A percentile compares a stretch with the other conserved stretches of the same genome.
Evolutionary conservation across 176 grass and related monocot species (phyloP).

Genomic region (Triticum dicoccoides): DNA sequence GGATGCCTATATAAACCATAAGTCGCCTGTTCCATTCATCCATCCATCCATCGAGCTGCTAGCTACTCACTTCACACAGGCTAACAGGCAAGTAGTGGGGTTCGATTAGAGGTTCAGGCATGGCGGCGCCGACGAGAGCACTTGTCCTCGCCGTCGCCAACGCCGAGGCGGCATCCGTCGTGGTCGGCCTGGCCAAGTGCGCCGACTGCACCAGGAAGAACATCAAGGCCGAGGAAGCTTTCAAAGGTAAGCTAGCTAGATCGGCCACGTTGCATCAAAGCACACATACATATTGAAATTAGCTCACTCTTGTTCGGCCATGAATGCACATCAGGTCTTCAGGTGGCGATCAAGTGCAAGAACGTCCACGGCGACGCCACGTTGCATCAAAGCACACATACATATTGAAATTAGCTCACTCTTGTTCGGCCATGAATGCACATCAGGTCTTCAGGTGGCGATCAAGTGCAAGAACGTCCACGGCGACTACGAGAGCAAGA

Average conservation of each 20-base stretch:
- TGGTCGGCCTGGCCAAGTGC: too few species aligned
- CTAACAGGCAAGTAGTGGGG: neutral
- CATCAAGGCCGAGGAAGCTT: too few species aligned
- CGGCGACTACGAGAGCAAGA: neutral
- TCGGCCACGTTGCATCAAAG: too few species aligned
- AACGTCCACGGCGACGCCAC: neutral
- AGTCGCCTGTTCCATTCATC: neutral
- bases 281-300: too few species aligned
- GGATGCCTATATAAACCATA: neutral
- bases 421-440: too few species aligned
- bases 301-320: too few species aligned
- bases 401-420: too few species aligned
- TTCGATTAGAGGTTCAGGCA: neutral
- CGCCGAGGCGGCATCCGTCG: too few species aligned
- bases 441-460: neutral
- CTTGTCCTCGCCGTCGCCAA: neutral
- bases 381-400: too few species aligned
- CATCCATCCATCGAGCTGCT: neutral
- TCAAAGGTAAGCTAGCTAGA: neutral
- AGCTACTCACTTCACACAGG: neutral
- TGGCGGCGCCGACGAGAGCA: neutral
- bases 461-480: neutral
- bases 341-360: slow-evolving; percentile 13
- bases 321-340: too few species aligned
- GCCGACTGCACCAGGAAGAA: too few species aligned